Percentiles rank a stretch among this genome's conserved stretches.
These are phyloP conservation scores for Lyophyllum atratum DNA, from an alignment of 768 basidiomycete species.

Conservation along the genomic window DNA sequence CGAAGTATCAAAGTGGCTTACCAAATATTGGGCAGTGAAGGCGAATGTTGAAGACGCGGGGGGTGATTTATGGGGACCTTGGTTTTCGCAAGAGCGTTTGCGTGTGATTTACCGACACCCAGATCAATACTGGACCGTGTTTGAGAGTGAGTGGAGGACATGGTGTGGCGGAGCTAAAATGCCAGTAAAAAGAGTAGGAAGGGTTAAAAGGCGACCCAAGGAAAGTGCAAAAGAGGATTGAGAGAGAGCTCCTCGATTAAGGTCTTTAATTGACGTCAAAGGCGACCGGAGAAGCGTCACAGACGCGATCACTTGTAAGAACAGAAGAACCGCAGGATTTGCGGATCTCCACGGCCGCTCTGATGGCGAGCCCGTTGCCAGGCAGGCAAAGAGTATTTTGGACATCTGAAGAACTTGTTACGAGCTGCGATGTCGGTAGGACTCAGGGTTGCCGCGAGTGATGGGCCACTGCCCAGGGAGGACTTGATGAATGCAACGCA, in stretches of 20 bases:
- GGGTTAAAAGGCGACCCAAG: slow-evolving; percentile 29
- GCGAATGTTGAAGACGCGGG: slow-evolving; percentile 60
- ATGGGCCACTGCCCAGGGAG: not conserved
- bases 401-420: slow-evolving; percentile 16
- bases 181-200: slow-evolving; percentile 35
- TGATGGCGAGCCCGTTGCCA: slow-evolving; percentile 40
- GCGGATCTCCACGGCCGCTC: slow-evolving; percentile 44
- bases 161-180: slow-evolving; percentile 31
- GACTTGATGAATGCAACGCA: not conserved
- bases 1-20: slow-evolving; percentile 25
- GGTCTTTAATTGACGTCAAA: slow-evolving; percentile 50
- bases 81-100: slow-evolving; percentile 14
- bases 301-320: slow-evolving; percentile 31
- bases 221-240: slow-evolving; percentile 29
- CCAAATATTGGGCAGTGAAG: slow-evolving; percentile 74
- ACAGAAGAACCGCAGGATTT: slow-evolving; percentile 34
- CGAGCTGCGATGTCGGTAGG: not conserved
- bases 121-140: slow-evolving; percentile 28
- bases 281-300: slow-evolving; percentile 31
- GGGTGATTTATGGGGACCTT: slow-evolving; percentile 32
- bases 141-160: slow-evolving; percentile 26
- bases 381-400: slow-evolving; percentile 33
- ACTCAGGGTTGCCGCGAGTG: not conserved
- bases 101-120: slow-evolving; percentile 24
- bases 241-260: slow-evolving; percentile 34